phyloP scores from a whole-genome alignment of 495 filamentous ascomycete species.

The Astrothelium subdiscretum region DNA sequence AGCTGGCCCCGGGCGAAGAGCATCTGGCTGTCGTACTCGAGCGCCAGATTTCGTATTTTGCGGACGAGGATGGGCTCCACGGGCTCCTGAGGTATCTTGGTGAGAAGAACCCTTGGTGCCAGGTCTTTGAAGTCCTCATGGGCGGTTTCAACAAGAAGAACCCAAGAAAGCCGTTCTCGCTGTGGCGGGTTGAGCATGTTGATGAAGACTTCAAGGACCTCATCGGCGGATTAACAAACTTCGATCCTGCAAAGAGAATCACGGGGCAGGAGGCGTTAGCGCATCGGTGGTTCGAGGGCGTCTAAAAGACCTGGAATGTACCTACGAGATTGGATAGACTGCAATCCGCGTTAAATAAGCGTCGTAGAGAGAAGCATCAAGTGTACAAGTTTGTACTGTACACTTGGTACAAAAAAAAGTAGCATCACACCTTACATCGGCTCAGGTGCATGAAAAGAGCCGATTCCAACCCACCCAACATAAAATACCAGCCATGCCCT shows the following conservation, averaged over 20 bases:
- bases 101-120: slow-evolving; percentile 29
- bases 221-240: slow-evolving; percentile 27
- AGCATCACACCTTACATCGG: too few species aligned
- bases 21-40: slow-evolving; percentile 35
- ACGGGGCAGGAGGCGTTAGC: slow-evolving; percentile 17
- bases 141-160: slow-evolving; percentile 29
- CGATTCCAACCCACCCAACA: too few species aligned
- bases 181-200: slow-evolving; percentile 22
- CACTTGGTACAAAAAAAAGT: too few species aligned
- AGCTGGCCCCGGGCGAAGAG: slow-evolving; percentile 30
- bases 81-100: slow-evolving; percentile 29
- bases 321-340: not conserved
- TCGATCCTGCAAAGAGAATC: slow-evolving; percentile 23
- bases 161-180: slow-evolving; percentile 25
- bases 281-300: slow-evolving; percentile 18
- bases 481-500: too few species aligned
- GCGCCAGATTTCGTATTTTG: slow-evolving; percentile 41
- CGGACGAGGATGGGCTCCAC: slow-evolving; percentile 30
- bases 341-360: not conserved
- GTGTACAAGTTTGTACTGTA: not conserved
- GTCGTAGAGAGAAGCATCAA: not conserved
- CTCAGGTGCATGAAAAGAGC: too few species aligned
- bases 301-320: slow-evolving; percentile 1
- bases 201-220: slow-evolving; percentile 32
- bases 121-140: slow-evolving; percentile 23